A percentile compares a stretch with the other conserved stretches of the same genome.
Conservation (phyloP, 1,284 basidiomycete genomes). For the Cryptococcus amylolentus region DNA sequence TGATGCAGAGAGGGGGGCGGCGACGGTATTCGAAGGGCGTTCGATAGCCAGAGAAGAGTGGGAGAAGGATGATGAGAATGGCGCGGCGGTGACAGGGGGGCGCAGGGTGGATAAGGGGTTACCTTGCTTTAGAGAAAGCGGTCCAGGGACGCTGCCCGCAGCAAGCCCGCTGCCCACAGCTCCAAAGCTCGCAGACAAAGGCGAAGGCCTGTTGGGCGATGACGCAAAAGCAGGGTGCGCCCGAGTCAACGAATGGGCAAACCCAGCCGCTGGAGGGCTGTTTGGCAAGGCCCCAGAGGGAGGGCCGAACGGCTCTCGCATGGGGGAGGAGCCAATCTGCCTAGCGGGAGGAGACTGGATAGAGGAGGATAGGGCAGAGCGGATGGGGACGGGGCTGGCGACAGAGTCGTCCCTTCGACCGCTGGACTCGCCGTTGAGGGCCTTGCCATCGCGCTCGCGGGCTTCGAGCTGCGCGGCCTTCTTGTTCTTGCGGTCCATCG, state of each 20-base stretch:
- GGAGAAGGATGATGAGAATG: slow-evolving; percentile 41
- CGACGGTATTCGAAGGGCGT: slow-evolving; percentile 9
- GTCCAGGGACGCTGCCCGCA: slow-evolving; percentile 30
- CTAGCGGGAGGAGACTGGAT: slow-evolving; percentile 31
- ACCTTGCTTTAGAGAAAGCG: slow-evolving; percentile 34
- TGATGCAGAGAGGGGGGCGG: slow-evolving; percentile 37
- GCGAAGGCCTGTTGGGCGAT: slow-evolving; percentile 41
- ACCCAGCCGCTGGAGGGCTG: slow-evolving; percentile 39
- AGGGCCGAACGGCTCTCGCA: slow-evolving; percentile 45
- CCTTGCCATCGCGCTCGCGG: slow-evolving; percentile 15
- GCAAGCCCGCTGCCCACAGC: slow-evolving; percentile 32
- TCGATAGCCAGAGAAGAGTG: slow-evolving; percentile 24
- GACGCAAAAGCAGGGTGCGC: slow-evolving; percentile 34
- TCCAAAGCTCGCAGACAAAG: slow-evolving; percentile 38
- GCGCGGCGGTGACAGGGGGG: slow-evolving; percentile 33
- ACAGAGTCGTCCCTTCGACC: slow-evolving; percentile 13
- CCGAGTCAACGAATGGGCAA: slow-evolving; percentile 27
- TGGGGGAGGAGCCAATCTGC: slow-evolving; percentile 33
- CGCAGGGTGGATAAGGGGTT: slow-evolving; percentile 32
- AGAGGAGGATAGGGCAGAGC: slow-evolving; percentile 37
- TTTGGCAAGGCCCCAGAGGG: slow-evolving; percentile 33
- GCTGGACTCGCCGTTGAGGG: neutral
- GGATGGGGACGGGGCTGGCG: slow-evolving; percentile 42
- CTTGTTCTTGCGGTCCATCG: slow-evolving; percentile 98
- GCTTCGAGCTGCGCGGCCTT: slow-evolving; percentile 79